phyloP scores from a whole-genome alignment of 2,329 filamentous ascomycete genomes.

The Tolypocladium sp. region DNA sequence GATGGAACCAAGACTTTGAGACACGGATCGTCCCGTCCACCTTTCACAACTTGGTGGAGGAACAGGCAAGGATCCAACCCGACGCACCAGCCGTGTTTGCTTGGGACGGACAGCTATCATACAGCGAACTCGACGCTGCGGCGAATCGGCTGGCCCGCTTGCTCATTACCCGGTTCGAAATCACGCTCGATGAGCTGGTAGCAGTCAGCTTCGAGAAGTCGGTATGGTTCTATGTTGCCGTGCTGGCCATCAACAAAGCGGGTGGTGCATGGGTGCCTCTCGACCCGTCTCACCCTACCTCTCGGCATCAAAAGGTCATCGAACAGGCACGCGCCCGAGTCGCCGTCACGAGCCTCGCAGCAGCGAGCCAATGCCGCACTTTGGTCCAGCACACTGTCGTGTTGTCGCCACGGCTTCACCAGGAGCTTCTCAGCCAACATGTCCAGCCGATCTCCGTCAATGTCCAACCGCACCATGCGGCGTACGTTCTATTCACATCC shows the following conservation, averaged over 20 bases:
- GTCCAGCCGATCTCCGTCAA: no score
- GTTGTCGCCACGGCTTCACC: no score
- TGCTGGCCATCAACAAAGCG: slow-evolving; percentile 8
- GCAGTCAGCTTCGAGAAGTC: slow-evolving; percentile 23
- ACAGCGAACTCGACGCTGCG: slow-evolving; percentile 24
- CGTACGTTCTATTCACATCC: slow-evolving; percentile 50
- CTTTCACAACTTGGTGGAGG: no score
- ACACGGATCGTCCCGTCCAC: no score
- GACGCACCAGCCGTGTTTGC: slow-evolving; percentile 25
- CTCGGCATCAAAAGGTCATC: no score
- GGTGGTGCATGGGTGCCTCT: slow-evolving; percentile 7
- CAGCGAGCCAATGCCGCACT: neutral
- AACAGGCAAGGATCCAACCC: no score
- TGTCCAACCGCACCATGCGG: slow-evolving; percentile 5
- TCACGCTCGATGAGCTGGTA: slow-evolving; percentile 18
- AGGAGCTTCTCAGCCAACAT: neutral
- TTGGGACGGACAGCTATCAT: slow-evolving; percentile 33
- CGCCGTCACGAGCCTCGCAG: neutral
- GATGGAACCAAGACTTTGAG: no score
- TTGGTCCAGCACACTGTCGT: no score
- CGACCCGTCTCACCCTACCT: no score
- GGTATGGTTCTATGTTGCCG: slow-evolving; percentile 16
- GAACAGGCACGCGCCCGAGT: no score
- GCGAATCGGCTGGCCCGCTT: slow-evolving; percentile 27
- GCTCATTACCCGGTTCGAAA: slow-evolving; percentile 18